These are phyloP conservation scores for Cephaloascus fragrans DNA, from an alignment of 805 yeast species.

Conservation along the genomic window DNA sequence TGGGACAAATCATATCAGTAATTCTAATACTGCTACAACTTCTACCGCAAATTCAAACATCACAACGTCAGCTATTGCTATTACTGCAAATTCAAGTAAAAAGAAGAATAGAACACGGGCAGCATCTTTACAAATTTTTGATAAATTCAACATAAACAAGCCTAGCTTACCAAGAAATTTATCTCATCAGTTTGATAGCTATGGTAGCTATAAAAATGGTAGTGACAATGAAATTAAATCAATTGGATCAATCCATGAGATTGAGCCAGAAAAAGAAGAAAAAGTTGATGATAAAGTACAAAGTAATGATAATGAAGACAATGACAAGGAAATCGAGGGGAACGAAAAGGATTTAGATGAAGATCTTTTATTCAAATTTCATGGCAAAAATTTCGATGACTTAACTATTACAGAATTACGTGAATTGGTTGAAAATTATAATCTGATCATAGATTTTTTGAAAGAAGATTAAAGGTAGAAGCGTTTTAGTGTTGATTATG, in stretches of 20 bases:
- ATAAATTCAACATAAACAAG: neutral
- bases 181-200: neutral
- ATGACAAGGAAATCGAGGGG: neutral
- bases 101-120: neutral
- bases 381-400: neutral
- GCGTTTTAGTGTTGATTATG: too few relatives aligned
- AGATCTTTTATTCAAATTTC: neutral
- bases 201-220: neutral
- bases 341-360: neutral
- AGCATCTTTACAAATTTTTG: neutral
- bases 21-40: too few relatives aligned
- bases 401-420: neutral
- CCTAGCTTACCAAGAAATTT: neutral
- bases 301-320: neutral
- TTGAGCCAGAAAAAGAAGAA: neutral
- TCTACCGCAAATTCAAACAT: too few relatives aligned
- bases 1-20: neutral
- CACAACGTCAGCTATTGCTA: too few relatives aligned
- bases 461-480: too few relatives aligned
- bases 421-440: neutral
- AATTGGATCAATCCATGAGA: neutral
- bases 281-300: neutral
- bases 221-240: neutral
- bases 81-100: neutral
- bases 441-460: neutral